A percentile compares a stretch with the other conserved stretches of the same genome.
phyloP scores from a whole-genome alignment of 2,329 filamentous ascomycete genomes.

The Falciphora oryzae region DNA sequence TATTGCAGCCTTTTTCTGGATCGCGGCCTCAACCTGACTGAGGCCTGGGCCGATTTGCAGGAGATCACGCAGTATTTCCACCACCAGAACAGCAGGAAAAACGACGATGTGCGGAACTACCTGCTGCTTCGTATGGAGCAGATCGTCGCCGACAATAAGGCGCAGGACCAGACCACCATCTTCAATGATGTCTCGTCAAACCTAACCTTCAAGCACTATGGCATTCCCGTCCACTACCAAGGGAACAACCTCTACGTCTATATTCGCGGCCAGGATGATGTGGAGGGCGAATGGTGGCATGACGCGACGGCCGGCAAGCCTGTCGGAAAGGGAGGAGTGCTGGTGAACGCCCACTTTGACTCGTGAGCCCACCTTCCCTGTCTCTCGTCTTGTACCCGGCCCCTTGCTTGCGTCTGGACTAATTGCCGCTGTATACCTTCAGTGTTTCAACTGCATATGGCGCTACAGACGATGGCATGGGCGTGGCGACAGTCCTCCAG shows the following conservation, averaged over 20 bases:
- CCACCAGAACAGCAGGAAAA: conserved; percentile 80
- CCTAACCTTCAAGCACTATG: conserved; percentile 53
- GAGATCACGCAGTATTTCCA: conserved; percentile 70
- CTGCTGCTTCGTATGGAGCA: conserved; percentile 64
- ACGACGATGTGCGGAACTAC: conserved; percentile 74
- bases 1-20: conserved; percentile 29
- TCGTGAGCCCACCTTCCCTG: conserved; percentile 34
- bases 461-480: conserved; percentile 89
- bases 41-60: conserved; percentile 82
- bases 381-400: not conserved
- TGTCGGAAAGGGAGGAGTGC: conserved; percentile 65
- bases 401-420: not conserved
- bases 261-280: conserved; percentile 74
- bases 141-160: conserved; percentile 60
- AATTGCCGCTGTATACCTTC: not conserved
- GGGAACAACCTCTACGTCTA: conserved; percentile 90
- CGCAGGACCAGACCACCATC: conserved; percentile 42
- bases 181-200: conserved; percentile 80
- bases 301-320: conserved; percentile 36
- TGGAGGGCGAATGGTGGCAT: conserved; percentile 69
- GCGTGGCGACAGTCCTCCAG: conserved; percentile 80
- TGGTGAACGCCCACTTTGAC: conserved; percentile 95
- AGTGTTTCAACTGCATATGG: conserved; percentile 81
- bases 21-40: conserved; percentile 68
- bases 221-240: conserved; percentile 70